These are phyloP conservation scores for Naematelia aurantialba DNA, from an alignment of 768 basidiomycete species.

Conservation along the genomic window DNA sequence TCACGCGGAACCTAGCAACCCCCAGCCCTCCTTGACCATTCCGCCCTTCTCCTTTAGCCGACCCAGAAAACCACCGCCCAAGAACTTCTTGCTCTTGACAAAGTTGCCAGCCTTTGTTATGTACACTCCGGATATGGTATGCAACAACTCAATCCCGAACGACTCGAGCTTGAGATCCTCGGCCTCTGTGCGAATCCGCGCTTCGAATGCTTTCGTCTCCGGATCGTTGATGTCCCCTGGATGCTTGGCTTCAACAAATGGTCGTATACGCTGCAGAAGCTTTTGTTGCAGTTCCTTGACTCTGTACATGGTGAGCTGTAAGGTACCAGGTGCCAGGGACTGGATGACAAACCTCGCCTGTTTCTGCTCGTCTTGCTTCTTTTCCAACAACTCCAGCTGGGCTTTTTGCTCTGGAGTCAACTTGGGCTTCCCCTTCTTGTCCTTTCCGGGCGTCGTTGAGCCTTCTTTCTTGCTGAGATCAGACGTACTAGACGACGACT, in stretches of 20 bases:
- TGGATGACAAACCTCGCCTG: slow-evolving; percentile 31
- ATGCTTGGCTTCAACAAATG: slow-evolving; percentile 82
- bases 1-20: slow-evolving; percentile 91
- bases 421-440: slow-evolving; percentile 52
- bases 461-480: slow-evolving; percentile 34
- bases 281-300: slow-evolving; percentile 71
- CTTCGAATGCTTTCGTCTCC: slow-evolving; percentile 75
- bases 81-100: slow-evolving; percentile 83
- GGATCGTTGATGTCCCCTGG: slow-evolving; percentile 65
- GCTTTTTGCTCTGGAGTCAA: slow-evolving; percentile 77
- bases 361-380: slow-evolving; percentile 65
- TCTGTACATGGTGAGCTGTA: slow-evolving; percentile 61
- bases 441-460: slow-evolving; percentile 48
- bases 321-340: neutral
- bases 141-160: slow-evolving; percentile 92
- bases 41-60: slow-evolving; percentile 90
- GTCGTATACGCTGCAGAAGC: slow-evolving; percentile 76
- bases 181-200: slow-evolving; percentile 72
- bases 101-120: slow-evolving; percentile 88
- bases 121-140: slow-evolving; percentile 87
- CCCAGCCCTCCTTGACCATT: slow-evolving; percentile 93
- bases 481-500: slow-evolving; percentile 10
- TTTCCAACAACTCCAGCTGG: slow-evolving; percentile 76
- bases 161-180: slow-evolving; percentile 95
- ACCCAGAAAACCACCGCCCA: slow-evolving; percentile 90